Evolutionary conservation across 306 rosid species (phyloP).

Genomic region (Gillenia trifoliata): DNA sequence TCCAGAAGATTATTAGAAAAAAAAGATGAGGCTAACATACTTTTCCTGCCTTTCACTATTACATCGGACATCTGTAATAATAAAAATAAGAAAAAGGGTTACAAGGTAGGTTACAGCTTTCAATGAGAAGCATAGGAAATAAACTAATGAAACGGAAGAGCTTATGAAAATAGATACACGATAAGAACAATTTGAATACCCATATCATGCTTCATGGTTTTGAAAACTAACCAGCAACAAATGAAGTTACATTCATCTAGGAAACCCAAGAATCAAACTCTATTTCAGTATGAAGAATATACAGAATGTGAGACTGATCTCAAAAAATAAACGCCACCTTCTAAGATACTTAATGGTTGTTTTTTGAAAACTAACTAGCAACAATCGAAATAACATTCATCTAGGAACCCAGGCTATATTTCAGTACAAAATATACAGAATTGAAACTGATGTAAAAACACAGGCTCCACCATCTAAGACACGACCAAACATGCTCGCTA

Average conservation of each 20-base stretch:
- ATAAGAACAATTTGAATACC: neutral
- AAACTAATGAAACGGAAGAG: neutral
- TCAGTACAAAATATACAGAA: neutral
- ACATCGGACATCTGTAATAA: constrained; percentile 65
- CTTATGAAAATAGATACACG: neutral
- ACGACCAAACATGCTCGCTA: constrained; percentile 14
- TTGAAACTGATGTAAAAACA: constrained; percentile 14
- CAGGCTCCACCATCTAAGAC: neutral
- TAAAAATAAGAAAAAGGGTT: neutral
- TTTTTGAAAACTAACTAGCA: constrained; percentile 1
- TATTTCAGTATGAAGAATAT: neutral
- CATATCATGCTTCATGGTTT: neutral
- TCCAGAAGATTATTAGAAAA: constrained; percentile 7
- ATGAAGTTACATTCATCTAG: constrained; percentile 2
- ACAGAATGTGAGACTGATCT: constrained; percentile 17
- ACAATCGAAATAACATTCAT: constrained; percentile 5
- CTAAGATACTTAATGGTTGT: neutral
- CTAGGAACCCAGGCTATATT: neutral
- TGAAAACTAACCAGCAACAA: constrained; percentile 1
- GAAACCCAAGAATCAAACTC: neutral
- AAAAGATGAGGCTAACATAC: constrained; percentile 45
- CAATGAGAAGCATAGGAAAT: neutral
- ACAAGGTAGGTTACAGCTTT: neutral
- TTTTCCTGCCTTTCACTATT: constrained; percentile 68
- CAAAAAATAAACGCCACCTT: neutral